A percentile compares a stretch with the other conserved stretches of the same genome.
Conservation (phyloP, 139 green algal species). For the Ettlia oleoabundans region DNA sequence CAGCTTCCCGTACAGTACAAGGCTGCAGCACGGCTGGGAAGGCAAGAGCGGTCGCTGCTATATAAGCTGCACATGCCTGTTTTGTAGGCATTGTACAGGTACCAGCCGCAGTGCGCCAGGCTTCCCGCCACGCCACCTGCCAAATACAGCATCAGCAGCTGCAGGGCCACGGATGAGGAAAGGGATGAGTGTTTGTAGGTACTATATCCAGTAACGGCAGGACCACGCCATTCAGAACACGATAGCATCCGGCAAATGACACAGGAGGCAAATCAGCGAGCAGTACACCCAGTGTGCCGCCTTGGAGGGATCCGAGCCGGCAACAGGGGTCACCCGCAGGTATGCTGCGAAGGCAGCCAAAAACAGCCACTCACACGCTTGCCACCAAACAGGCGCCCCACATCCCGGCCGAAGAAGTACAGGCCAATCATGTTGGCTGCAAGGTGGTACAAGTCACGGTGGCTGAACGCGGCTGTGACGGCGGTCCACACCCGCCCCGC, state of each 20-base stretch:
- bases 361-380: too few relatives aligned
- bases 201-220: too few relatives aligned
- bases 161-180: not conserved
- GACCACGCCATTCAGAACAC: too few relatives aligned
- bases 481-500: constrained; percentile 49
- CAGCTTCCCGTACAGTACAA: not conserved
- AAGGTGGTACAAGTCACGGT: constrained; percentile 49
- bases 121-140: constrained; percentile 41
- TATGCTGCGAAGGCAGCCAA: too few relatives aligned
- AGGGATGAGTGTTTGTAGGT: not conserved
- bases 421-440: constrained; percentile 61
- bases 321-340: too few relatives aligned
- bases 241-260: too few relatives aligned
- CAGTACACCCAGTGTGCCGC: too few relatives aligned
- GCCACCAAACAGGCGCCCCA: constrained; percentile 46
- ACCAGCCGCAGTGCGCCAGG: constrained; percentile 47
- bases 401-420: constrained; percentile 60
- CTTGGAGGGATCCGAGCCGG: too few relatives aligned
- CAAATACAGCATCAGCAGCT: constrained; percentile 49
- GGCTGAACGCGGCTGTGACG: constrained; percentile 57
- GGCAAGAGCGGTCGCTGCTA: not conserved
- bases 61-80: not conserved
- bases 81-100: constrained; percentile 8
- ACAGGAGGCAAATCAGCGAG: too few relatives aligned
- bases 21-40: not conserved